These are phyloP conservation scores for Pseudogymnoascus sp. DNA, from an alignment of 2,329 filamentous ascomycete genomes.

Conservation along the genomic window DNA sequence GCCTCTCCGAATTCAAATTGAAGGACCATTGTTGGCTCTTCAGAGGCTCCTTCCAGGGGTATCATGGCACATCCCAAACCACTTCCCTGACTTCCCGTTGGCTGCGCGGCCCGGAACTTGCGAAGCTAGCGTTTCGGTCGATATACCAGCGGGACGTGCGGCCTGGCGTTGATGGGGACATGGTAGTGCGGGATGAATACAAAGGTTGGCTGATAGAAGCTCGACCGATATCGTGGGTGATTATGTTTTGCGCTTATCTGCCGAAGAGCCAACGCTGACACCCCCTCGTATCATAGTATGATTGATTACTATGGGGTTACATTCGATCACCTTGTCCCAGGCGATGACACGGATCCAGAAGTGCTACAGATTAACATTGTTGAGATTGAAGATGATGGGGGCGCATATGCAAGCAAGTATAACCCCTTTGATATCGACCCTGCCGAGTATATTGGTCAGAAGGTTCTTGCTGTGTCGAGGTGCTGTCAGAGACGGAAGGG, in stretches of 20 bases:
- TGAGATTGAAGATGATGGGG: constrained; percentile 33
- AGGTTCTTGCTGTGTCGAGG: constrained; percentile 35
- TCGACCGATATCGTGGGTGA: background rate
- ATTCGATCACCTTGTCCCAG: constrained; percentile 35
- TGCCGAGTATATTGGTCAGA: constrained; percentile 33
- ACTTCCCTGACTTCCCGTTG: constrained; percentile 10
- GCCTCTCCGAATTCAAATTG: constrained; percentile 13
- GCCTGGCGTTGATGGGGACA: constrained; percentile 11
- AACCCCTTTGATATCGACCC: constrained; percentile 31
- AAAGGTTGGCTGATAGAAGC: constrained; percentile 13
- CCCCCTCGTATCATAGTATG: background rate
- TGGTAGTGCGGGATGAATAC: constrained; percentile 15
- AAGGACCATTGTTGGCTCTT: constrained; percentile 14
- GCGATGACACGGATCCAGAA: constrained; percentile 32
- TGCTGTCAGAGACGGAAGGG: constrained; percentile 35
- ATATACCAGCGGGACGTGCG: constrained; percentile 13
- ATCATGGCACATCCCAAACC: constrained; percentile 11
- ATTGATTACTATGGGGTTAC: constrained; percentile 35
- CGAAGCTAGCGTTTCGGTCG: constrained; percentile 11
- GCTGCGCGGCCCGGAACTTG: constrained; percentile 10
- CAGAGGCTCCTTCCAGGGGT: constrained; percentile 15
- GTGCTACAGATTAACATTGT: constrained; percentile 37
- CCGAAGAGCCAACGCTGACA: background rate
- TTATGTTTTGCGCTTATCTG: background rate
- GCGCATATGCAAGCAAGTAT: constrained; percentile 30